phyloP scores from a whole-genome alignment of 805 yeast species.

The Sugiyamaella lignohabitans region DNA sequence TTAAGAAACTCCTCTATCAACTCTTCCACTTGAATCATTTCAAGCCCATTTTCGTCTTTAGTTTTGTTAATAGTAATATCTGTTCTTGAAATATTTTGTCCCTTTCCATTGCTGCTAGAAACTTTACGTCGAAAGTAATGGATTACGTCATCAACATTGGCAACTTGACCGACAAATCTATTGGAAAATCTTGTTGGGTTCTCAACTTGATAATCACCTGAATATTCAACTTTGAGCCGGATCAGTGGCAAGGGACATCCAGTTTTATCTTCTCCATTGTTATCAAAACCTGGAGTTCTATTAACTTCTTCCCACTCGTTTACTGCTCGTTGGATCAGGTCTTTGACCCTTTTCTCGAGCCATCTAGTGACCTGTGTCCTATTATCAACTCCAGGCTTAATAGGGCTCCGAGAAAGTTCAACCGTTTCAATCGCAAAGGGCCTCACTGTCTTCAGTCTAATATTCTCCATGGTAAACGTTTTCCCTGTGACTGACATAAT shows the following conservation, averaged over 20 bases:
- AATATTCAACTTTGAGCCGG: slow-evolving; percentile 77
- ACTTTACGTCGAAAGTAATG: slow-evolving; percentile 54
- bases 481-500: slow-evolving; percentile 58
- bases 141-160: slow-evolving; percentile 83
- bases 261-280: slow-evolving; percentile 5
- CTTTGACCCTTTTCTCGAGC: slow-evolving; percentile 58
- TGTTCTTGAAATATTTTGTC: background rate
- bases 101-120: slow-evolving; percentile 4
- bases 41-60: slow-evolving; percentile 25
- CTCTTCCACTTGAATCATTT: slow-evolving; percentile 49
- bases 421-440: slow-evolving; percentile 76
- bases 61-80: background rate
- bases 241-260: slow-evolving; percentile 70
- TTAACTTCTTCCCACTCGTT: slow-evolving; percentile 38
- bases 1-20: slow-evolving; percentile 58
- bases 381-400: slow-evolving; percentile 56
- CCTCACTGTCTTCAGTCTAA: slow-evolving; percentile 63
- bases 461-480: slow-evolving; percentile 50
- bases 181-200: slow-evolving; percentile 86
- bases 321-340: slow-evolving; percentile 54
- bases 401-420: slow-evolving; percentile 43
- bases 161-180: slow-evolving; percentile 82
- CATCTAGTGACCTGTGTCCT: slow-evolving; percentile 54
- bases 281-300: slow-evolving; percentile 4
- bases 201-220: slow-evolving; percentile 88